Percentiles rank a stretch among this genome's conserved stretches.
Evolutionary conservation across 1,284 basidiomycete genomes (phyloP).

Genomic region (Pyrrhoderma noxium): DNA sequence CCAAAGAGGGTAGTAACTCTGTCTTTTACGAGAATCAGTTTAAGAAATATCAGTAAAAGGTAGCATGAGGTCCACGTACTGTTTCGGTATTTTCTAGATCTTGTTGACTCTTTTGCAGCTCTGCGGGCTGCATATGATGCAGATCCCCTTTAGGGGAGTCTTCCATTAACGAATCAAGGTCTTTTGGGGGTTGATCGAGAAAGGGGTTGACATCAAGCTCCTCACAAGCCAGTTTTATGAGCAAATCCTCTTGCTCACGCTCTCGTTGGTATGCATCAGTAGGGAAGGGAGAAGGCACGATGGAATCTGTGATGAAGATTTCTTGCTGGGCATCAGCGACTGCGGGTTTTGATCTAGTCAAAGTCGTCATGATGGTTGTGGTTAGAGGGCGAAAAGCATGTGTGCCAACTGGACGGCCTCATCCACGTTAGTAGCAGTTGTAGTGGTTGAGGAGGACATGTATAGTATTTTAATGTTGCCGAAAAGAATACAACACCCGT

Average conservation of each 20-base stretch:
- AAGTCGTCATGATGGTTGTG: constrained; percentile 19
- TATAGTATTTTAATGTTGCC: no score
- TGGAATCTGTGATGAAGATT: constrained; percentile 22
- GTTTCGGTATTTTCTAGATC: background rate
- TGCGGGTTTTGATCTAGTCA: constrained; percentile 3
- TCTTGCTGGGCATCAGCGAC: background rate
- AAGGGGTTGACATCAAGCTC: constrained; percentile 11
- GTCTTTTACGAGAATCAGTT: constrained; percentile 29
- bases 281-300: constrained; percentile 27
- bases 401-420: background rate
- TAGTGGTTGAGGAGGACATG: no score
- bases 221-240: constrained; percentile 13
- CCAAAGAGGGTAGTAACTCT: constrained; percentile 62
- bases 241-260: constrained; percentile 11
- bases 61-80: no score
- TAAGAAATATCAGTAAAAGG: no score
- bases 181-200: constrained; percentile 9
- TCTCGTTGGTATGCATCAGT: constrained; percentile 15
- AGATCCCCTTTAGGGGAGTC: background rate
- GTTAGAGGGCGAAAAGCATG: background rate
- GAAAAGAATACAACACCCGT: no score
- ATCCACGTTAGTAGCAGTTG: background rate
- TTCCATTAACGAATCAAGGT: constrained; percentile 1
- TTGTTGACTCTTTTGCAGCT: background rate
- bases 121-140: background rate